Percentiles rank a stretch among this genome's conserved stretches.
Evolutionary conservation across 129 eudicot genomes (phyloP).

Genomic region (Mikania micrantha): DNA sequence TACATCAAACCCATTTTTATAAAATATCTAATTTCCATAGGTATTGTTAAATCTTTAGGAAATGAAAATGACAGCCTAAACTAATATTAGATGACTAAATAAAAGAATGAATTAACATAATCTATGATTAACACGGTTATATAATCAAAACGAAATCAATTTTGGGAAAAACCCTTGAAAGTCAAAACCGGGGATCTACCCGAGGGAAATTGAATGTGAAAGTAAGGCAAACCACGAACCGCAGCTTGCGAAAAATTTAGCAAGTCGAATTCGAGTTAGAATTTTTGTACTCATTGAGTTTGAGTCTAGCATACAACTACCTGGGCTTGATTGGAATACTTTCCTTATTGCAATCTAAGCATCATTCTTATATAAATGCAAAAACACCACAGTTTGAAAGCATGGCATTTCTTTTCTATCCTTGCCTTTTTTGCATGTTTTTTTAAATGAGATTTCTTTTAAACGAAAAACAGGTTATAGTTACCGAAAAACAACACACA

Average conservation of each 20-base stretch:
- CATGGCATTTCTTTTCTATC: background rate
- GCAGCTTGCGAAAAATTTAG: background rate
- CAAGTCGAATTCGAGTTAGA: background rate
- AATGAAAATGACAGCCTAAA: background rate
- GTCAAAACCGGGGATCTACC: background rate
- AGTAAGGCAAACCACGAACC: too few relatives aligned
- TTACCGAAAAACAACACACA: background rate
- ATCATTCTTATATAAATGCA: background rate
- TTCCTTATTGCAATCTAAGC: background rate
- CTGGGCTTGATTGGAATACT: background rate
- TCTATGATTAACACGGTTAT: background rate
- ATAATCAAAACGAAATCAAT: background rate
- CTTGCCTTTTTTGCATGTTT: background rate
- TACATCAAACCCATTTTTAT: too few relatives aligned
- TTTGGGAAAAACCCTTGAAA: background rate
- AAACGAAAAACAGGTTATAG: background rate
- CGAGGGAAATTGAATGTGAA: background rate
- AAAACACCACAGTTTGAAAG: background rate
- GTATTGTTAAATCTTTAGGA: background rate
- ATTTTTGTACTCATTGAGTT: background rate
- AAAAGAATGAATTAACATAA: background rate
- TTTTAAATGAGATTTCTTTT: background rate
- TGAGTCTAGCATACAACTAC: background rate
- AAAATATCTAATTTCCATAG: too few relatives aligned
- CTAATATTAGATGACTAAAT: background rate